phyloP scores from a whole-genome alignment of 225 moss, liverwort and hornwort genomes.

The Bryoerythrophyllum caledonicum region DNA sequence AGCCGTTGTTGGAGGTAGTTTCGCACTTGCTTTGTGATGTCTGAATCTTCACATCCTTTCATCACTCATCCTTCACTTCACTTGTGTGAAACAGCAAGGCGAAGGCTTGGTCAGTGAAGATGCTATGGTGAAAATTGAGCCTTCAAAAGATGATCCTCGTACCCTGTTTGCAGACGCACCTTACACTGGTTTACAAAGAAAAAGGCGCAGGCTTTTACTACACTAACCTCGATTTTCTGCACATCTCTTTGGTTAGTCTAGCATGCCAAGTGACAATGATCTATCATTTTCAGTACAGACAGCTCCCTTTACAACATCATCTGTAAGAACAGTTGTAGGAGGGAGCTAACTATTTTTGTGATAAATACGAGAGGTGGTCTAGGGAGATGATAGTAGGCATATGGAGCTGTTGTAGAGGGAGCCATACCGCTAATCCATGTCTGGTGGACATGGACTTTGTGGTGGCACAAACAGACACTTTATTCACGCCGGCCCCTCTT shows the following conservation, averaged over 20 bases:
- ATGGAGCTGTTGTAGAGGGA: no score
- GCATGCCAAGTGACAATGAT: background rate
- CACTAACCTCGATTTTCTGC: background rate
- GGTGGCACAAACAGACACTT: no score
- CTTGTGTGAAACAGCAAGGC: constrained; percentile 9
- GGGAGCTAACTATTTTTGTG: no score
- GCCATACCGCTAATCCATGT: no score
- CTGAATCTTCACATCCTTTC: background rate
- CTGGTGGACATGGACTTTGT: no score
- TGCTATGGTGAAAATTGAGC: background rate
- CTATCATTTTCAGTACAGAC: background rate
- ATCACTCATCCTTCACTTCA: background rate
- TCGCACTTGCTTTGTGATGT: background rate
- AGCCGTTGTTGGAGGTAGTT: background rate
- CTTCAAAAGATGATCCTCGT: background rate
- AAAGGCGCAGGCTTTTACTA: constrained; percentile 23
- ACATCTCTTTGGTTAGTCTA: background rate
- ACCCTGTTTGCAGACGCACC: constrained; percentile 46
- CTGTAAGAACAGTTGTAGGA: no score
- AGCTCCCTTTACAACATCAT: no score
- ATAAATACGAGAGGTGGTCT: no score
- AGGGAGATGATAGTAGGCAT: no score
- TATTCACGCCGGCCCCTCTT: no score
- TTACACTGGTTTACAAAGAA: constrained; percentile 49
- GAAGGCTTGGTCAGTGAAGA: background rate